Conservation (phyloP, 441 rosid genomes). For the Gossypium aridum region DNA sequence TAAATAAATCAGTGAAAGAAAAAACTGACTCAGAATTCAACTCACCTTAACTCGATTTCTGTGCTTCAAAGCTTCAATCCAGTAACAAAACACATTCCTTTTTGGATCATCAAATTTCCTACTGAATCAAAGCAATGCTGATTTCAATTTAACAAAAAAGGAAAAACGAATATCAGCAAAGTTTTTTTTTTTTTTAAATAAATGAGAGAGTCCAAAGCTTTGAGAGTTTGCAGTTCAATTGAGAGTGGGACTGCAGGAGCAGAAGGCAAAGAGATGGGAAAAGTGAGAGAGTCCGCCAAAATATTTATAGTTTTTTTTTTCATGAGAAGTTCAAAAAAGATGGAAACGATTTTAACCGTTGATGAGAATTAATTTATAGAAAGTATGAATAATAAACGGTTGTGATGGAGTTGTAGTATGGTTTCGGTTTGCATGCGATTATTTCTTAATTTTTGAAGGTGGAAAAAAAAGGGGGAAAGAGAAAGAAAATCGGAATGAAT, state of each 20-base stretch:
- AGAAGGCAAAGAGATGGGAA: not conserved
- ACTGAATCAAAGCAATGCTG: not conserved
- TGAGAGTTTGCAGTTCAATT: not conserved
- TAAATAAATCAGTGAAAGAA: not conserved
- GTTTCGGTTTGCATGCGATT: not conserved
- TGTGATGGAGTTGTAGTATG: not conserved
- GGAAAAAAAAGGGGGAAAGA: not conserved
- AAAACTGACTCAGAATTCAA: not conserved
- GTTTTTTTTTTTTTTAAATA: not conserved
- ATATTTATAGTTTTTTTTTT: not conserved
- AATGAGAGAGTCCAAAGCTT: not conserved
- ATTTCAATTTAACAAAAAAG: not conserved
- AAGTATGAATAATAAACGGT: not conserved
- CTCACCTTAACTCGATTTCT: not conserved
- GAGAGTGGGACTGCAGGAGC: not conserved
- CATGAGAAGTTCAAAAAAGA: not conserved
- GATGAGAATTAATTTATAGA: not conserved
- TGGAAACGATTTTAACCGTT: not conserved
- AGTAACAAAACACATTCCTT: not conserved
- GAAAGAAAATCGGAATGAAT: not conserved
- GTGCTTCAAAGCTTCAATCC: not conserved
- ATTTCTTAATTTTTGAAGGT: not conserved
- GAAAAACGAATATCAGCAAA: not conserved
- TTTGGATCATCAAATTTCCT: not conserved
- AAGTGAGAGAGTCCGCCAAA: constrained; percentile 3